These are phyloP conservation scores for Pyrus hybrid DNA, from an alignment of 331 rosid genomes.

Conservation along the genomic window DNA sequence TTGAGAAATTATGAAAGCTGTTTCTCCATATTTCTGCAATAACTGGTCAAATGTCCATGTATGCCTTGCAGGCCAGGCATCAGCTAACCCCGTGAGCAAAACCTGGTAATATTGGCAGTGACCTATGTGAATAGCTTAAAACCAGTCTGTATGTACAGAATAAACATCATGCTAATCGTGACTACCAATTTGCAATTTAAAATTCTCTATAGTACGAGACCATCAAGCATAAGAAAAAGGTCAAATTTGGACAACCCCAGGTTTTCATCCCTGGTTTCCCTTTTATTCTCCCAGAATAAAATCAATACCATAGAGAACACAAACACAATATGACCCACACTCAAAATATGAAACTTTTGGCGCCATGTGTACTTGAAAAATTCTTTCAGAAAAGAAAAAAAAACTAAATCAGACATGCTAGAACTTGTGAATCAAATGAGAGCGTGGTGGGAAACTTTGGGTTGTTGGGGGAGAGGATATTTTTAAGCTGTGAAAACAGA, in stretches of 20 bases:
- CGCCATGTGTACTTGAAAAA: background rate
- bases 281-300: background rate
- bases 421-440: background rate
- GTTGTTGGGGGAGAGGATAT: background rate
- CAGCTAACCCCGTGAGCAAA: slow-evolving; percentile 66
- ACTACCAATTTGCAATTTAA: slow-evolving; percentile 7
- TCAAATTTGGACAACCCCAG: background rate
- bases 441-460: background rate
- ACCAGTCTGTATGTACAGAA: background rate
- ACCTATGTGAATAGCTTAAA: slow-evolving; percentile 15
- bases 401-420: background rate
- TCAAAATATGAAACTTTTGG: background rate
- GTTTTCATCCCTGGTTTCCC: background rate
- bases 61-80: slow-evolving; percentile 83
- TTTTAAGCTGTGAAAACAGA: background rate
- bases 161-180: slow-evolving; percentile 5
- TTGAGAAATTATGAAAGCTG: slow-evolving; percentile 79
- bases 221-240: slow-evolving; percentile 3
- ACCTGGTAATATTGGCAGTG: slow-evolving; percentile 45
- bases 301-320: background rate
- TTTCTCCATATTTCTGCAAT: slow-evolving; percentile 59
- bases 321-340: background rate
- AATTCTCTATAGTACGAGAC: background rate
- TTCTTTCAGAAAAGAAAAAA: background rate
- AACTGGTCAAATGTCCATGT: slow-evolving; percentile 76